Evolutionary conservation across 192 early-diverging fungal species (phyloP).

Genomic region (Rhizophagus sp.): DNA sequence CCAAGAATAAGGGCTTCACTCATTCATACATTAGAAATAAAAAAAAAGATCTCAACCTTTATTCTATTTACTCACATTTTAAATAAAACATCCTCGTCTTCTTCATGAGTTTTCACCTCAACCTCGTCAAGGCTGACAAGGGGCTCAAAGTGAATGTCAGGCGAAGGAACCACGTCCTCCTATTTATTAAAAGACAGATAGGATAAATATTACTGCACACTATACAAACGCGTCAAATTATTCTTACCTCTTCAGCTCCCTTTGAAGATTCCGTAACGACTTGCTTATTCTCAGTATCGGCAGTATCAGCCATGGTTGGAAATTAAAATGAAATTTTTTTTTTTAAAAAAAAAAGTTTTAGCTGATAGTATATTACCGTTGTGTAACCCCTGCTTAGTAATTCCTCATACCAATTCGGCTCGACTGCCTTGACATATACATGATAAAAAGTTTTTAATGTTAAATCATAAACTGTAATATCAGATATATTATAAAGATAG

Average conservation of each 20-base stretch:
- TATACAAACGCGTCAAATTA: neutral
- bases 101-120: conserved; percentile 93
- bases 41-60: neutral
- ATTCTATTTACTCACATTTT: conserved; percentile 65
- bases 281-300: neutral
- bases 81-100: conserved; percentile 91
- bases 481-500: too few relatives aligned
- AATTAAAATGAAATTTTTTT: neutral
- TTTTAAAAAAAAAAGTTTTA: too few relatives aligned
- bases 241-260: neutral
- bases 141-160: conserved; percentile 95
- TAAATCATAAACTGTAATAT: too few relatives aligned
- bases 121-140: conserved; percentile 92
- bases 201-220: neutral
- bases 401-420: too few relatives aligned
- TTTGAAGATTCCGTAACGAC: conserved; percentile 12
- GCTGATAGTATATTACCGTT: too few relatives aligned
- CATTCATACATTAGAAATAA: neutral
- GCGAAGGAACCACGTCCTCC: conserved; percentile 79
- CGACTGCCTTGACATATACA: too few relatives aligned
- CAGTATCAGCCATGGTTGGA: conserved; percentile 7
- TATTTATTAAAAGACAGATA: conserved; percentile 13
- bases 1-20: too few relatives aligned
- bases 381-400: too few relatives aligned
- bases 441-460: too few relatives aligned